phyloP scores from a whole-genome alignment of 73 alveolate species.

The Stentor coeruleus region DNA sequence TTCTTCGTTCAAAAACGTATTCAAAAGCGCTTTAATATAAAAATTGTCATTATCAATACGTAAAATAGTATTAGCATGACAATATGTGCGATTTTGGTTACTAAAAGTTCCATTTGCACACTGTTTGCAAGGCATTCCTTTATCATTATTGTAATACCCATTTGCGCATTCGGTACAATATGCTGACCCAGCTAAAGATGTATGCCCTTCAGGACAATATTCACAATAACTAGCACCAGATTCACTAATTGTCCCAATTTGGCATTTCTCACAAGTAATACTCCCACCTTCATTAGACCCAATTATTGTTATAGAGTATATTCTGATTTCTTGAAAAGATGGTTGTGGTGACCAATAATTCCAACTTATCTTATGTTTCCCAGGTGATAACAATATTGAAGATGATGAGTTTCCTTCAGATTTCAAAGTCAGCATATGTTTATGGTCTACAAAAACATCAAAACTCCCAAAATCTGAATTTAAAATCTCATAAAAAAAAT shows the following conservation, averaged over 20 bases:
- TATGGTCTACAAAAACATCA: neutral
- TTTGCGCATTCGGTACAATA: neutral
- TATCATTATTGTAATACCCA: neutral
- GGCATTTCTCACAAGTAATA: neutral
- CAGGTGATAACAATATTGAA: neutral
- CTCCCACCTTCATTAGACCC: constrained; percentile 1
- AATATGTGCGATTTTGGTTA: neutral
- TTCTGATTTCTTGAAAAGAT: neutral
- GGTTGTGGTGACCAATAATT: neutral
- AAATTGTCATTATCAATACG: neutral
- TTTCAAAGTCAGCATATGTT: neutral
- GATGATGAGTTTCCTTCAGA: neutral
- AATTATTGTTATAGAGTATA: neutral
- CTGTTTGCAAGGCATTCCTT: neutral
- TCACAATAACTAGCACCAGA: neutral
- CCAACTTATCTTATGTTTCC: neutral
- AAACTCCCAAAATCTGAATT: neutral
- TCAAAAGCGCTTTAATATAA: neutral
- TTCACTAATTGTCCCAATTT: neutral
- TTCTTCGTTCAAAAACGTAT: neutral
- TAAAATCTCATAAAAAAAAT: neutral
- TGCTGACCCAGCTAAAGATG: neutral
- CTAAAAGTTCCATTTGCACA: neutral
- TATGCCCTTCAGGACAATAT: neutral
- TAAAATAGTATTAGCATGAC: neutral